These are phyloP conservation scores for Botryotinia narcissicola DNA, from an alignment of 2,329 filamentous ascomycete species.

Conservation along the genomic window DNA sequence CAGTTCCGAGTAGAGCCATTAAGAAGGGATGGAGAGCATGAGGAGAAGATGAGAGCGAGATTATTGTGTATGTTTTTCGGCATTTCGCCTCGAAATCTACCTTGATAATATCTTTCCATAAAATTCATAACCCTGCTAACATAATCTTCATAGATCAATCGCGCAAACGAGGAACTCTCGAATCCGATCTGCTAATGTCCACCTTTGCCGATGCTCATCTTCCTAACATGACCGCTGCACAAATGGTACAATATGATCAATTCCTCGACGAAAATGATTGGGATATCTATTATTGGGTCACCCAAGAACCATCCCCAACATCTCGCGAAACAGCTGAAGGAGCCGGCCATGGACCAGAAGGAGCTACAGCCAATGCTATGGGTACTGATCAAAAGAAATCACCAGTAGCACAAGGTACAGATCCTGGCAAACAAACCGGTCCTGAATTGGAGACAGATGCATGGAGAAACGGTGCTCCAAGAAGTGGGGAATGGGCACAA, in stretches of 20 bases:
- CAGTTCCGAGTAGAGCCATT: constrained; percentile 89
- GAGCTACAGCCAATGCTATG: constrained; percentile 18
- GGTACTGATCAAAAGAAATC: constrained; percentile 15
- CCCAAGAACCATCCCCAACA: constrained; percentile 69
- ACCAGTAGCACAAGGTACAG: constrained; percentile 32
- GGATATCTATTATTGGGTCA: constrained; percentile 99
- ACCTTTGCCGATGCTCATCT: constrained; percentile 88
- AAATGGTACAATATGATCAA: constrained; percentile 80
- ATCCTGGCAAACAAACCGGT: constrained; percentile 24
- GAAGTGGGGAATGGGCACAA: constrained; percentile 88
- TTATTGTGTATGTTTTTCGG: constrained; percentile 56
- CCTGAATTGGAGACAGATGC: constrained; percentile 34
- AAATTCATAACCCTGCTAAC: constrained; percentile 12
- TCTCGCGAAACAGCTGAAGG: constrained; percentile 56
- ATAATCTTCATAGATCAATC: constrained; percentile 72
- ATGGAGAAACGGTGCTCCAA: constrained; percentile 39
- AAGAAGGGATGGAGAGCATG: constrained; percentile 77
- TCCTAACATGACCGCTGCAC: constrained; percentile 64
- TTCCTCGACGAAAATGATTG: constrained; percentile 99
- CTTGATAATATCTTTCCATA: not conserved
- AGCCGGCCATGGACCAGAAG: constrained; percentile 41
- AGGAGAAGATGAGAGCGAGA: constrained; percentile 81
- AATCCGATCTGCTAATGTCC: constrained; percentile 91
- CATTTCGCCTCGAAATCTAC: not conserved
- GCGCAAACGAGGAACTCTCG: constrained; percentile 92